Evolutionary conservation across 2,329 filamentous ascomycete genomes (phyloP).

Genomic region (Pestalotiopsis fici): DNA sequence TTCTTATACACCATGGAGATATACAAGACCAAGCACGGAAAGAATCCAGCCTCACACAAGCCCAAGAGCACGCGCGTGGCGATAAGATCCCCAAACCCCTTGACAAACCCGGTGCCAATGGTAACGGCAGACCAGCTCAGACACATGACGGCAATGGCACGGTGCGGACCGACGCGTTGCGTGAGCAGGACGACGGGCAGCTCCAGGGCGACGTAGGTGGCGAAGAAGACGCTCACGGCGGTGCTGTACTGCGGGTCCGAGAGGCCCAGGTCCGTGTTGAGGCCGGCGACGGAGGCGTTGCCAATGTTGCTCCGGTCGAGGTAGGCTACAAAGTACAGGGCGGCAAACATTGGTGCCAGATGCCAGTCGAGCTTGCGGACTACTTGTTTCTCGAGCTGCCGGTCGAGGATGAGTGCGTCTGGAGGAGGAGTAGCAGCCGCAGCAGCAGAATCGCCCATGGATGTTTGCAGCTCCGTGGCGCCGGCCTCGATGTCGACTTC

Average conservation of each 20-base stretch:
- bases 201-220: not conserved
- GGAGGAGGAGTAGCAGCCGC: too few species aligned
- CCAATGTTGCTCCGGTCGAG: not conserved
- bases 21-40: conserved; percentile 59
- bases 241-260: not conserved
- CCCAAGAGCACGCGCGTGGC: conserved; percentile 51
- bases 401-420: not conserved
- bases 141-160: conserved; percentile 21
- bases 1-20: conserved; percentile 67
- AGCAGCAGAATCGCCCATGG: too few species aligned
- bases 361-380: not conserved
- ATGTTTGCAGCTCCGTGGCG: too few species aligned
- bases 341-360: not conserved
- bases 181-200: conserved; percentile 27
- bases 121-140: conserved; percentile 25
- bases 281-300: not conserved
- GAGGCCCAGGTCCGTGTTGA: not conserved
- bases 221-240: not conserved
- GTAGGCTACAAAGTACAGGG: not conserved
- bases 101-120: conserved; percentile 21
- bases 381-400: not conserved
- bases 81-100: conserved; percentile 19
- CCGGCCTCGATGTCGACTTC: not conserved
- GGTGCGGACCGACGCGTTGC: conserved; percentile 33
- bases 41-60: conserved; percentile 58